These are phyloP conservation scores for Trichoderma pleuroti DNA, from an alignment of 2,329 filamentous ascomycete species.

Conservation along the genomic window DNA sequence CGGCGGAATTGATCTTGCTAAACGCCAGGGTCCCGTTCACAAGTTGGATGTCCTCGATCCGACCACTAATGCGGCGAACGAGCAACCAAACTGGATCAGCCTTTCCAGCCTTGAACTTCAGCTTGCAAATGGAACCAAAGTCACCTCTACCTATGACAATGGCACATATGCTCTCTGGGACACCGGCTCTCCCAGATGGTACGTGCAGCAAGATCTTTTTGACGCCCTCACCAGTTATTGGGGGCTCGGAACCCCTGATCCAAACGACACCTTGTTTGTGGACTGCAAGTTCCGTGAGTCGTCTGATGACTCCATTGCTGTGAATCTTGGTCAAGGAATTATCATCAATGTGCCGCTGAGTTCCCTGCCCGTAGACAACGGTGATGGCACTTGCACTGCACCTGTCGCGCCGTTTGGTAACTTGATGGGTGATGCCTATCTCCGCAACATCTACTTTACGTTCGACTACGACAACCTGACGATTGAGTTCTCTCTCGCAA, in stretches of 20 bases:
- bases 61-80: not conserved
- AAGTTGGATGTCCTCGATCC: conserved; percentile 14
- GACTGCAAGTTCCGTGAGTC: conserved; percentile 19
- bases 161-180: conserved; percentile 16
- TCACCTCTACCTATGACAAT: conserved; percentile 8
- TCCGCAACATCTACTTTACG: conserved; percentile 19
- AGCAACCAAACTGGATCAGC: conserved; percentile 14
- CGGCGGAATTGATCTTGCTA: conserved; percentile 19
- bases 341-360: conserved; percentile 16
- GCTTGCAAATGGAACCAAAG: not conserved
- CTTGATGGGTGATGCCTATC: conserved; percentile 10
- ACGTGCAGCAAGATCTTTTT: conserved; percentile 16
- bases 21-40: conserved; percentile 16
- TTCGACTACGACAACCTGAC: conserved; percentile 20
- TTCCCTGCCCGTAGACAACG: conserved; percentile 1
- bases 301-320: not conserved
- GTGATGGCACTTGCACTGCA: conserved; percentile 9
- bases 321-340: conserved; percentile 8
- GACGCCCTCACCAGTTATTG: conserved; percentile 11
- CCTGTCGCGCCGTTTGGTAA: not conserved
- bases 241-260: conserved; percentile 12
- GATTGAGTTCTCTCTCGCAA: conserved; percentile 17
- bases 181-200: conserved; percentile 16
- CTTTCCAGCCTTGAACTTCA: not conserved
- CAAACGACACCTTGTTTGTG: not conserved